These are phyloP conservation scores for Oryza glumipatula DNA, from an alignment of 176 grass and related monocot species.

Conservation along the genomic window DNA sequence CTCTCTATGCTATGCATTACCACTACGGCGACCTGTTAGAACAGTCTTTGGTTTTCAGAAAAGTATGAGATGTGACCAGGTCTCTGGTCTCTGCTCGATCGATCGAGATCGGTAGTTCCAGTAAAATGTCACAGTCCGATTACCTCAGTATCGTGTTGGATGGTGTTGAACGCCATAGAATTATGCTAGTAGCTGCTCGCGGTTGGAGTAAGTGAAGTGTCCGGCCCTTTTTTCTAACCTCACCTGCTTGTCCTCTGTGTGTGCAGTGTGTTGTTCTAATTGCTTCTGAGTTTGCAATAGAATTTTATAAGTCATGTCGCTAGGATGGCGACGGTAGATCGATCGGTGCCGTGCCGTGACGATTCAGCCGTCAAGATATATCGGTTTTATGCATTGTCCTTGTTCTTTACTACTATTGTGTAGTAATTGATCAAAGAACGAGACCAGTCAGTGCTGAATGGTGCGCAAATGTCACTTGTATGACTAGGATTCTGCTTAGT, in stretches of 20 bases:
- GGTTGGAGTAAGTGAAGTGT: conserved; percentile 25
- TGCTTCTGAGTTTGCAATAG: not conserved
- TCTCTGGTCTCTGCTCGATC: not conserved
- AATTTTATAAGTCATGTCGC: conserved; percentile 7
- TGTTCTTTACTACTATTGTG: not conserved
- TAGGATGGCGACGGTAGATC: not conserved
- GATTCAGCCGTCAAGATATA: not conserved
- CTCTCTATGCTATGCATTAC: not conserved
- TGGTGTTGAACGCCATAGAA: conserved; percentile 11
- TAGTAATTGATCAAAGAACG: not conserved
- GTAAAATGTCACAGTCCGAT: conserved; percentile 10
- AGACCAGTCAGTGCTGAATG: not conserved
- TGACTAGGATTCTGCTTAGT: conserved; percentile 20
- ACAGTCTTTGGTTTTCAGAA: not conserved
- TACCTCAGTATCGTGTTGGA: not conserved
- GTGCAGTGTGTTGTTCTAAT: not conserved
- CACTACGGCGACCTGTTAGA: not conserved
- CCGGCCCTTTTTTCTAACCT: not conserved
- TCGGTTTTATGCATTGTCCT: not conserved
- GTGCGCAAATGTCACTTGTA: not conserved
- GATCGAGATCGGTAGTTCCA: not conserved
- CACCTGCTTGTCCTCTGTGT: not conserved
- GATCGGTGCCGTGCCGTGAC: conserved; percentile 34
- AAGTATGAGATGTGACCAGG: conserved; percentile 12
- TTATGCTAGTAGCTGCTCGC: not conserved